phyloP scores from a whole-genome alignment of 23 red algal genomes.

The Gracilaria gracilis region DNA sequence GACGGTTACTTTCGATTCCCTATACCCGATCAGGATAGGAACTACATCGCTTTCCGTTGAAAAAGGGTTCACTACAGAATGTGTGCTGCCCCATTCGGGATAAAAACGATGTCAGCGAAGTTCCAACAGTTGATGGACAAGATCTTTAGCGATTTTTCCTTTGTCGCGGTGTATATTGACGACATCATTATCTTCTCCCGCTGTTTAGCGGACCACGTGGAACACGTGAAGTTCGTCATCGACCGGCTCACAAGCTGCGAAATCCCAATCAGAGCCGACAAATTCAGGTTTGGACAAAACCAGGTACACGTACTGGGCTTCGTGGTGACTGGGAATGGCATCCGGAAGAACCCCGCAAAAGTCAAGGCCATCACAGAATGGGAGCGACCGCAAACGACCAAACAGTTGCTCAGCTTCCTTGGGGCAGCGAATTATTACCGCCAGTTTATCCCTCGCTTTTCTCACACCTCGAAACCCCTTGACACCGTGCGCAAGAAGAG shows the following conservation, averaged over 20 bases:
- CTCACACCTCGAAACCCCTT: neutral
- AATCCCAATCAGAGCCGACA: conserved; percentile 14
- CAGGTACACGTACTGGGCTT: conserved; percentile 2
- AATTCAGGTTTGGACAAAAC: conserved; percentile 14
- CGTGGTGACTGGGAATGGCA: neutral
- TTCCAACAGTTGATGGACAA: conserved; percentile 19
- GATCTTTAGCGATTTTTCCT: neutral
- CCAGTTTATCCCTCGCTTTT: neutral
- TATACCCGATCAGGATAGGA: neutral
- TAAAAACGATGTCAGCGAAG: neutral
- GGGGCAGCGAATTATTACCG: neutral
- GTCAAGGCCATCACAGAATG: neutral
- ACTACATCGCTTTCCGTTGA: neutral
- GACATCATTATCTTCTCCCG: conserved; percentile 10
- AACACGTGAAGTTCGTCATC: neutral
- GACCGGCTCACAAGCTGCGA: neutral
- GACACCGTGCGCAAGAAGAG: neutral
- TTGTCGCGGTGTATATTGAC: conserved; percentile 13
- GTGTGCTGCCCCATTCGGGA: conserved; percentile 2
- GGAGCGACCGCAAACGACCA: neutral
- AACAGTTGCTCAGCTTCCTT: neutral
- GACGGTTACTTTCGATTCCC: neutral
- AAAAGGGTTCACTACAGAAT: neutral
- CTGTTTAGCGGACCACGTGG: neutral
- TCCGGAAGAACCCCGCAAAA: conserved; percentile 26